phyloP scores from a whole-genome alignment of 2,329 filamentous ascomycete genomes.

The Fusarium secorum region DNA sequence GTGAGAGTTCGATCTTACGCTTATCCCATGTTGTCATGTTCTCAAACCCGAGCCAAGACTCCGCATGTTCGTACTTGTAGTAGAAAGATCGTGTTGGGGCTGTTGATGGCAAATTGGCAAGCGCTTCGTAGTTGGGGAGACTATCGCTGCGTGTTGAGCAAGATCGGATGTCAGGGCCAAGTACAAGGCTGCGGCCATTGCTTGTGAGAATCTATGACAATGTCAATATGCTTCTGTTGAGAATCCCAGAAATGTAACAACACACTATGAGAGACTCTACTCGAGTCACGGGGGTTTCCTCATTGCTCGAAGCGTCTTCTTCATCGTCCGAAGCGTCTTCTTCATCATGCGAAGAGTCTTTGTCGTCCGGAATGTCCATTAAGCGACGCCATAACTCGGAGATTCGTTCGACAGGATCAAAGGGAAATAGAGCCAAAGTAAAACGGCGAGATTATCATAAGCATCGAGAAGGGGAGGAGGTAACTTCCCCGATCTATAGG shows the following conservation, averaged over 20 bases:
- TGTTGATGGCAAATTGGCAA: background rate
- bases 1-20: background rate
- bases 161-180: background rate
- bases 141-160: background rate
- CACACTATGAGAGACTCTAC: background rate
- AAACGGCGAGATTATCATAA: background rate
- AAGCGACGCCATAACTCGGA: background rate
- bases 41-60: background rate
- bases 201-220: background rate
- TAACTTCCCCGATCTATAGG: background rate
- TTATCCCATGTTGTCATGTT: background rate
- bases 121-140: background rate
- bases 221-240: background rate
- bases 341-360: no score
- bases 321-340: no score
- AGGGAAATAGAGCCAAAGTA: background rate
- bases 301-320: no score
- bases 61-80: accelerated
- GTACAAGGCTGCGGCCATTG: background rate
- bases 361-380: no score
- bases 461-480: background rate
- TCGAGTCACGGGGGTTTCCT: no score
- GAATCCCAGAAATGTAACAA: accelerated
- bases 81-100: background rate
- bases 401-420: background rate